Percentiles rank a stretch among this genome's conserved stretches.
Evolutionary conservation across 495 filamentous ascomycete genomes (phyloP).

Genomic region (Pyrenula massariospora): DNA sequence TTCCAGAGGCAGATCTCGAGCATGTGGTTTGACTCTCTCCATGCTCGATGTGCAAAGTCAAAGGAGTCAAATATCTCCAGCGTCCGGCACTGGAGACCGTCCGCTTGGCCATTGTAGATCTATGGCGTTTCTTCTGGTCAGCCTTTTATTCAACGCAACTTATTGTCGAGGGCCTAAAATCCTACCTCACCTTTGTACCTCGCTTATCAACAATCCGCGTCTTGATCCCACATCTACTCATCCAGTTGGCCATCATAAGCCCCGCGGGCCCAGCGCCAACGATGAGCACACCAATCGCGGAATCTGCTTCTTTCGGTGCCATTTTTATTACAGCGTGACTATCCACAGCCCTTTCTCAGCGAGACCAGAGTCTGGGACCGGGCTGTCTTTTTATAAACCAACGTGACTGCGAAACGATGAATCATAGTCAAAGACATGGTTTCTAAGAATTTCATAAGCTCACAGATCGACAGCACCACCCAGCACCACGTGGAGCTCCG

Average conservation of each 20-base stretch:
- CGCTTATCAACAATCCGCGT: constrained; percentile 52
- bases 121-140: no score
- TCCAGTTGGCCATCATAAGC: constrained; percentile 52
- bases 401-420: no score
- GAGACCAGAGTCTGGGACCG: no score
- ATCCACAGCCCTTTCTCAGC: no score
- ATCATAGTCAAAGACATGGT: neutral
- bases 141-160: no score
- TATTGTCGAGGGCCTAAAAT: no score
- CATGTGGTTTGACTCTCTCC: constrained; percentile 48
- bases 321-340: constrained; percentile 2
- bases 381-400: no score
- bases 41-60: constrained; percentile 46
- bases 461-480: neutral
- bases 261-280: constrained; percentile 58
- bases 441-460: neutral
- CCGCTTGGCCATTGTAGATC: constrained; percentile 43
- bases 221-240: constrained; percentile 47
- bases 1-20: constrained; percentile 29
- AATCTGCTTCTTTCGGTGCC: neutral
- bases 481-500: neutral
- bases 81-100: constrained; percentile 46
- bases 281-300: constrained; percentile 40
- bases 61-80: constrained; percentile 58
- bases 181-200: constrained; percentile 24